Evolutionary conservation across 139 green algal genomes (phyloP), one percentile per base, ranked within the genome.

Genomic region (Chlamydomonas schloesseri): DNA sequence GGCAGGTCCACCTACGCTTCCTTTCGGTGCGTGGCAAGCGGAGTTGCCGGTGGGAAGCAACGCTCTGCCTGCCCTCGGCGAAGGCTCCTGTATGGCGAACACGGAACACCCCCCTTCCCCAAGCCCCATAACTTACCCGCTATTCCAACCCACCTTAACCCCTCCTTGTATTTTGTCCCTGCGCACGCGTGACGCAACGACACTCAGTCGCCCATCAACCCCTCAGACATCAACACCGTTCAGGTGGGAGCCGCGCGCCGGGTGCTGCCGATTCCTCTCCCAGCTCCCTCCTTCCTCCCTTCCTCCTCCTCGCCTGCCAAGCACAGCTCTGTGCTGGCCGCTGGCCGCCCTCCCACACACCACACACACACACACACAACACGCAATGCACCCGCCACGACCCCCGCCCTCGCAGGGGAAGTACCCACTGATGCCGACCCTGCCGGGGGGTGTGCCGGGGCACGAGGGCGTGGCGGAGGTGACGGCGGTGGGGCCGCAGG

Each of bases 391-490:
- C 53, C 53, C 53, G 13, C 15, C 13, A 23, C 34, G 11, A 10
- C 36, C 33, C 69, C 33, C 69, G 6, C 69, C 17, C 69, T 9
- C n/a, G 14, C 69, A 97, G 83, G 95, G 95, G 55, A 96, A 93
- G 89, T 98, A 98, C 82, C 94, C 94, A 1, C 42, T 96, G 8
- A 62, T 75, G 29, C 93, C 95, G 4, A 33, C 47, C 6, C 84
- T 96, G 34, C 96, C 94, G 26, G 88, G 83, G 2, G 93, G 64
- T 0, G 84, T 95, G 17, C 93, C 92, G 1, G 96, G 96, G 5
- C 93, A 97, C 77, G 96, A 98, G 76, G 96, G 96, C 0, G 92
- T 98, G 18, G 95, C 82, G 8, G 82, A 90, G 57, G 94, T 98
- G 31, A 69, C 88, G 29, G 84, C 71, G 23, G 87, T 93, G 0